A percentile compares a stretch with the other conserved stretches of the same genome.
These are phyloP conservation scores for Sporodiniella umbellata DNA, from an alignment of 371 early-diverging fungal genomes.

Conservation along the genomic window DNA sequence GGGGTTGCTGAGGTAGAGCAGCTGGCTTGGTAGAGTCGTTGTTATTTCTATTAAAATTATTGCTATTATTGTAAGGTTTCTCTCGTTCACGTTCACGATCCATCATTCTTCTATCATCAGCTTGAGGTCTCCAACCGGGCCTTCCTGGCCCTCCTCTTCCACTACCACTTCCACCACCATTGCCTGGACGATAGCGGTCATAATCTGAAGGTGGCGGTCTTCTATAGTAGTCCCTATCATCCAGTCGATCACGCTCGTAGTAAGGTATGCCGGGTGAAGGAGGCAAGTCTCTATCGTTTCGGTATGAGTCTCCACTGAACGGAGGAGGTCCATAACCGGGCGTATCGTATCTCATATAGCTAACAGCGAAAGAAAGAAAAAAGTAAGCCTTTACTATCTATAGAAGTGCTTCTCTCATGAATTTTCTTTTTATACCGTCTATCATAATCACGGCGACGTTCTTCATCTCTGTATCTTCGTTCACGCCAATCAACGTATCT, in stretches of 20 bases:
- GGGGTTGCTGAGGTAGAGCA: neutral
- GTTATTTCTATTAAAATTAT: neutral
- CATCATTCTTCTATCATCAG: constrained; percentile 15
- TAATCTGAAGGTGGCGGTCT: constrained; percentile 22
- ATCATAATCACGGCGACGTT: constrained; percentile 46
- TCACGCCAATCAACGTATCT: constrained; percentile 46
- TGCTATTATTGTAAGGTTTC: neutral
- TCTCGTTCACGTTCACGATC: constrained; percentile 25
- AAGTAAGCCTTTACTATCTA: no score
- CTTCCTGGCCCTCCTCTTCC: constrained; percentile 5
- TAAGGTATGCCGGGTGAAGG: constrained; percentile 34
- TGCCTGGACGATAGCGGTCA: constrained; percentile 30
- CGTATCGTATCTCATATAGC: constrained; percentile 35
- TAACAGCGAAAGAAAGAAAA: neutral
- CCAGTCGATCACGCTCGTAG: constrained; percentile 39
- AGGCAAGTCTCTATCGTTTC: constrained; percentile 41
- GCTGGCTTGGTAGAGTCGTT: neutral
- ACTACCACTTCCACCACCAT: constrained; percentile 1
- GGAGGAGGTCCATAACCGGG: constrained; percentile 41
- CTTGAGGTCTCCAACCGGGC: constrained; percentile 4
- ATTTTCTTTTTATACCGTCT: constrained; percentile 11
- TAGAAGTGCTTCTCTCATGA: neutral
- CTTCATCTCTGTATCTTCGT: constrained; percentile 43
- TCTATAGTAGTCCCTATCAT: constrained; percentile 41
- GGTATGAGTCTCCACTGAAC: constrained; percentile 45